Conservation (phyloP, 306 rosid species). For the Castanea crenata region DNA sequence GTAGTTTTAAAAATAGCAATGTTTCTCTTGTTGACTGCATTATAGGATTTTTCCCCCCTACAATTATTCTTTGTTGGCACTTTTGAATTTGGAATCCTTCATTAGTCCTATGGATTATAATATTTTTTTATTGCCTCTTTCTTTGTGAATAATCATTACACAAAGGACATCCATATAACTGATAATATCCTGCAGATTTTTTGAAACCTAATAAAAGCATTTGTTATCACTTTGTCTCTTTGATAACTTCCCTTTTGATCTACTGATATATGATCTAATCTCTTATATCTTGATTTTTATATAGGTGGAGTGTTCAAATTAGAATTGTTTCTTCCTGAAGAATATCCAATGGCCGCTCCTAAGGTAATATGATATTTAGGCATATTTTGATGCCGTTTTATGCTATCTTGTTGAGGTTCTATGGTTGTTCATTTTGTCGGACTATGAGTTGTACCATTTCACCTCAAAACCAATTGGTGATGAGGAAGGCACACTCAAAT, state of each 20-base stretch:
- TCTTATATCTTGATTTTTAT: constrained; percentile 1
- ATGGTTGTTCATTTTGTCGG: not conserved
- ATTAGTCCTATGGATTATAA: not conserved
- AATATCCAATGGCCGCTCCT: constrained; percentile 99
- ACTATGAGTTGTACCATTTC: too few relatives aligned
- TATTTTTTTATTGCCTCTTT: not conserved
- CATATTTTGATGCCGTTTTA: not conserved
- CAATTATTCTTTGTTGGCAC: not conserved
- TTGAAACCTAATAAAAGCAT: not conserved
- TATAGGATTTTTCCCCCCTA: too few relatives aligned
- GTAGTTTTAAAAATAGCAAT: constrained; percentile 23
- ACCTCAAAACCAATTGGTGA: too few relatives aligned
- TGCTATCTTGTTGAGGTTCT: not conserved
- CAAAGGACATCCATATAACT: not conserved
- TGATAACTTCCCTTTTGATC: not conserved
- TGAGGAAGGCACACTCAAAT: too few relatives aligned
- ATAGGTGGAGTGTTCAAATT: constrained; percentile 97
- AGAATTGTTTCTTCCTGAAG: constrained; percentile 94
- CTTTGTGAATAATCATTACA: not conserved
- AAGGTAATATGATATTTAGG: constrained; percentile 52
- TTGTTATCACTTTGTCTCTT: not conserved
- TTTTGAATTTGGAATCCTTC: not conserved
- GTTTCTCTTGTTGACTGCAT: not conserved
- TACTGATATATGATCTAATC: constrained; percentile 1
- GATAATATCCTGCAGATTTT: not conserved